Conservation (phyloP, 768 basidiomycete species). For the Kwoniella sp. region DNA sequence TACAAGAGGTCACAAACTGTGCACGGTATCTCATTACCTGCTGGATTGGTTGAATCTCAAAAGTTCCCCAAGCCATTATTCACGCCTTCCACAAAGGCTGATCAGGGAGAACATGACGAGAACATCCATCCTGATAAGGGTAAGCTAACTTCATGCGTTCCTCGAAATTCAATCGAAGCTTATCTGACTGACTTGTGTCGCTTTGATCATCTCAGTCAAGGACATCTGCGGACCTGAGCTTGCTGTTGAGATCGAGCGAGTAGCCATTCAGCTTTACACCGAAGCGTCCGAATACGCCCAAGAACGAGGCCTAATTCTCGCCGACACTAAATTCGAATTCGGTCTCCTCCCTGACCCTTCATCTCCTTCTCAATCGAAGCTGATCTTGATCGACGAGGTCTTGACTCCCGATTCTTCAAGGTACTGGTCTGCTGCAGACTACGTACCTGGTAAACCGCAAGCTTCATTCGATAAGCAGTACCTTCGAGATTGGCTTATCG, state of each 20-base stretch:
- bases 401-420: slow-evolving; percentile 96
- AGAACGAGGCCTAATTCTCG: slow-evolving; percentile 81
- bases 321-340: slow-evolving; percentile 99
- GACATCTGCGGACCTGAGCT: slow-evolving; percentile 56
- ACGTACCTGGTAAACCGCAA: slow-evolving; percentile 73
- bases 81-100: slow-evolving; percentile 96
- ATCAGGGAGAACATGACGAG: slow-evolving; percentile 90
- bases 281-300: slow-evolving; percentile 74
- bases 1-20: slow-evolving; percentile 85
- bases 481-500: slow-evolving; percentile 85
- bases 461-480: slow-evolving; percentile 97
- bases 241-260: slow-evolving; percentile 52
- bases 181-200: background rate
- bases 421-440: slow-evolving; percentile 84
- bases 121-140: slow-evolving; percentile 86
- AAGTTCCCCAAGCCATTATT: slow-evolving; percentile 81
- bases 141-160: slow-evolving; percentile 42
- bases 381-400: slow-evolving; percentile 93
- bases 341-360: slow-evolving; percentile 65
- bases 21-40: slow-evolving; percentile 76
- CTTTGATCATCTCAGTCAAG: slow-evolving; percentile 43
- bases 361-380: slow-evolving; percentile 39
- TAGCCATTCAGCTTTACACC: slow-evolving; percentile 55
- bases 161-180: background rate
- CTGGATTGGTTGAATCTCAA: slow-evolving; percentile 79